These are phyloP conservation scores for Juglanconis oblonga DNA, from an alignment of 2,329 filamentous ascomycete species.

Conservation along the genomic window DNA sequence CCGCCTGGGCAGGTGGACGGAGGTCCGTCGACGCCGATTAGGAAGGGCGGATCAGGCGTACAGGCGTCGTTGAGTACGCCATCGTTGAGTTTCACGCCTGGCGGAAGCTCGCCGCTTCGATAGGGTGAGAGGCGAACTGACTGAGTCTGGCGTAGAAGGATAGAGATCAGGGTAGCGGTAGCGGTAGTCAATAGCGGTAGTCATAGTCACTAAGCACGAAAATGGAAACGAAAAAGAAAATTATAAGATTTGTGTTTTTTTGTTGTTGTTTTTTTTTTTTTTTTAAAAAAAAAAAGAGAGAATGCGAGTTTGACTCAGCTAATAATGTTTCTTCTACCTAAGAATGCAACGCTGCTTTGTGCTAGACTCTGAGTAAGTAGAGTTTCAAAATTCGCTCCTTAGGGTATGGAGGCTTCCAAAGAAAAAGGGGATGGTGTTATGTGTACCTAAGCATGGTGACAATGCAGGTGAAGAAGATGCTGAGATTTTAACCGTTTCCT, in stretches of 20 bases:
- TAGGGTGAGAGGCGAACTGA: neutral
- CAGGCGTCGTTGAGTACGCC: neutral
- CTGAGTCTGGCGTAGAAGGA: neutral
- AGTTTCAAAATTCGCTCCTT: too few species aligned
- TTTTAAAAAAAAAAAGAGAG: neutral
- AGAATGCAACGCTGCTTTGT: too few species aligned
- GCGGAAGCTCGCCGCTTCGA: conserved; percentile 4
- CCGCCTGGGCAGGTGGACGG: conserved; percentile 8
- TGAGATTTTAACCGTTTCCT: too few species aligned
- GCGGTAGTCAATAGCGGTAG: neutral
- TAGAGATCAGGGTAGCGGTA: neutral
- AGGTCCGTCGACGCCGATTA: conserved; percentile 14
- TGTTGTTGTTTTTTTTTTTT: neutral
- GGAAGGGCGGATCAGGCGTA: conserved; percentile 2
- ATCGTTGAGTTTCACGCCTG: conserved; percentile 13
- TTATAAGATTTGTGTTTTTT: neutral
- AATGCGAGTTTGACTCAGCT: neutral
- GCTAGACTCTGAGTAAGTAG: too few species aligned
- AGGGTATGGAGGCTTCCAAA: too few species aligned
- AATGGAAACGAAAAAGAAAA: neutral
- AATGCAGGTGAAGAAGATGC: too few species aligned
- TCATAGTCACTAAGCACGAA: neutral
- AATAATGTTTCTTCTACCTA: too few species aligned
- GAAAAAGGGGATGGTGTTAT: too few species aligned
- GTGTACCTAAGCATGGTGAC: too few species aligned